phyloP scores from a whole-genome alignment of 352 stramenopile genomes.

The Globisporangium heterothallicum region DNA sequence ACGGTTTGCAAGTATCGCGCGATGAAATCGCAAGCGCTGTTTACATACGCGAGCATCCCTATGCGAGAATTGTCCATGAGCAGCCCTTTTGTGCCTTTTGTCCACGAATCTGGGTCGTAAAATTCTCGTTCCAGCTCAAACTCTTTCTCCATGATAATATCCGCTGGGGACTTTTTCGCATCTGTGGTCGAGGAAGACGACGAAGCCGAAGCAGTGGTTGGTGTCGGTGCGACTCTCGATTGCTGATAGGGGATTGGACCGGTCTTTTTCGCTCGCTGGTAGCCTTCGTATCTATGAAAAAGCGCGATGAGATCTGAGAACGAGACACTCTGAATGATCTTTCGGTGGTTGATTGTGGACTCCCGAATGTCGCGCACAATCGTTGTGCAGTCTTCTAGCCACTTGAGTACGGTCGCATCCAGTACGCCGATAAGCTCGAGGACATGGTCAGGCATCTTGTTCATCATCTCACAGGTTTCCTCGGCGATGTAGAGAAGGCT shows the following conservation, averaged over 20 bases:
- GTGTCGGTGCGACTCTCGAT: slow-evolving; percentile 28
- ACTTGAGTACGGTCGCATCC: slow-evolving; percentile 59
- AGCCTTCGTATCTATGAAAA: slow-evolving; percentile 70
- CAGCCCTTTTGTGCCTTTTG: slow-evolving; percentile 36
- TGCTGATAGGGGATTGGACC: slow-evolving; percentile 51
- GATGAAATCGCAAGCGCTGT: slow-evolving; percentile 71
- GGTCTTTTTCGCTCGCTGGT: slow-evolving; percentile 47
- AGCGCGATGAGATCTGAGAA: slow-evolving; percentile 49
- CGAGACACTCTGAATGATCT: slow-evolving; percentile 48
- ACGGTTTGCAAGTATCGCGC: slow-evolving; percentile 37
- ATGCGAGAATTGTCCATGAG: slow-evolving; percentile 74
- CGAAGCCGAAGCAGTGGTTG: slow-evolving; percentile 4
- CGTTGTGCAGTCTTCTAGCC: slow-evolving; percentile 58
- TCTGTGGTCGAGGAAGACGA: not conserved
- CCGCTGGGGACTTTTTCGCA: slow-evolving; percentile 18
- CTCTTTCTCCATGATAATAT: slow-evolving; percentile 49
- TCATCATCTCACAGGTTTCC: slow-evolving; percentile 66
- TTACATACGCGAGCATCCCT: slow-evolving; percentile 76
- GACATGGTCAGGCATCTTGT: slow-evolving; percentile 56
- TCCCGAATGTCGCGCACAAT: slow-evolving; percentile 81
- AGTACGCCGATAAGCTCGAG: slow-evolving; percentile 56
- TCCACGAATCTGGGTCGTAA: slow-evolving; percentile 52
- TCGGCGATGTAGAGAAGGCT: slow-evolving; percentile 66
- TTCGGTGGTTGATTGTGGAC: slow-evolving; percentile 60
- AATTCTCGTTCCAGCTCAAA: slow-evolving; percentile 58